Conservation (phyloP, 2,329 filamentous ascomycete species). For the Colletotrichum coccodes region DNA sequence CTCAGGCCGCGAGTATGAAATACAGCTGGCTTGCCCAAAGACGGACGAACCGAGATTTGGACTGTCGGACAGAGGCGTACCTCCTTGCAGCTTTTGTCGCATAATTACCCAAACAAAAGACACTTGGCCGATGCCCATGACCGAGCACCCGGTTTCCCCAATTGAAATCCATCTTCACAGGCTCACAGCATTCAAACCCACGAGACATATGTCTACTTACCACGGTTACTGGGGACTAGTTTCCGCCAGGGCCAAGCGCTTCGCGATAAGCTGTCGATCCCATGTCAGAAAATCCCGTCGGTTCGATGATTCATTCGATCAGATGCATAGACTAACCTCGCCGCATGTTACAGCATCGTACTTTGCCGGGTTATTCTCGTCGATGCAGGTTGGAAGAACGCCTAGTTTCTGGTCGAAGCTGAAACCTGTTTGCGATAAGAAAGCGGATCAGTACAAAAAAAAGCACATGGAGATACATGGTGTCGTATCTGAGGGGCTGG, state of each 20-base stretch:
- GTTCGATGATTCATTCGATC: not conserved
- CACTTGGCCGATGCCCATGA: not conserved
- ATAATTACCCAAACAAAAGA: not conserved
- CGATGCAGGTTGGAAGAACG: conserved; percentile 59
- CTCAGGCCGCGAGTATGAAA: too few relatives aligned
- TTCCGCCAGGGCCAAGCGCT: conserved; percentile 19
- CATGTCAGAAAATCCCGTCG: conserved; percentile 1
- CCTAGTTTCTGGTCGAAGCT: conserved; percentile 62
- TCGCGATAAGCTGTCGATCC: conserved; percentile 23
- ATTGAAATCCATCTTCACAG: too few relatives aligned
- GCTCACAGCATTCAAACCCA: too few relatives aligned
- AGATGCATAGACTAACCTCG: conserved; percentile 39
- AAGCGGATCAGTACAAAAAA: not conserved
- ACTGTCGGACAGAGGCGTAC: not conserved
- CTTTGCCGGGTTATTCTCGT: conserved; percentile 56
- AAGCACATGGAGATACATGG: not conserved
- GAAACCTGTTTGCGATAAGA: conserved; percentile 39
- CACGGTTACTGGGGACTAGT: not conserved
- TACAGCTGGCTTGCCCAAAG: not conserved
- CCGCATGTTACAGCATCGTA: conserved; percentile 63
- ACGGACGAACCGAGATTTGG: not conserved
- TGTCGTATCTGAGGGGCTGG: not conserved
- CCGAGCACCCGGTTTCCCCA: not conserved
- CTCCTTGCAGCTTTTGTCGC: not conserved
- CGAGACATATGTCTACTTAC: not conserved